Evolutionary conservation across 75 land plant genomes (phyloP), one percentile per base, ranked within the genome.

Genomic region (Azolla pinnata): DNA sequence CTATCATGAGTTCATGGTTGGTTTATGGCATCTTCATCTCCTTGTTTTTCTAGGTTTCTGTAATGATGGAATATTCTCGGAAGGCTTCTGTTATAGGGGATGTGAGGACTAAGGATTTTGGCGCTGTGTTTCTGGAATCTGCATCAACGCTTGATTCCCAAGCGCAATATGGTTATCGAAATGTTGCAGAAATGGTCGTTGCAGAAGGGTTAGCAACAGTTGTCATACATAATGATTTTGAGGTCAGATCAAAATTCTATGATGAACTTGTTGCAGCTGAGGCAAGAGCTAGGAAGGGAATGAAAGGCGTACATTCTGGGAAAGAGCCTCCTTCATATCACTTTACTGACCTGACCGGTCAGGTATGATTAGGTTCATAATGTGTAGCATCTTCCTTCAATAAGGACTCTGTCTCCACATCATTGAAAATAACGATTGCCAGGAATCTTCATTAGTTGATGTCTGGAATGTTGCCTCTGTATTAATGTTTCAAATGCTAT

Each of bases 51-150:
- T 66, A 95, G 99, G 99, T 95, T 44, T 77, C 72, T 63, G 97
- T 90, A 18, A 73, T 75, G 38, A 95, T 95, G 99, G 99, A 95
- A 46, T 95, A 95, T 63, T 83, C 96, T 29, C 86, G 97, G 50
- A 92, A 88, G 62, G 68, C 88, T 5, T 31, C 63, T 19, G 63
- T 76, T 29, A 20, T 66, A n/a, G 54, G 75, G 25, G 95, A 85
- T 68, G 67, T 81, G 7, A 77, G 91, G 52, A 61, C 73, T 16
- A 83, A 90, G 87, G 99, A 90, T 68, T 95, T 90, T 79, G 99
- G 99, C 26, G 79, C 99, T 19, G 88, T 95, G 5, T 95, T 95
- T 66, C 62, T 95, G 14, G 33, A 64, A 7, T 66, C 78, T 55
- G 68, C 89, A 3, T 51, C 80, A 8, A 86, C 81, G 62, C 79